phyloP scores from a whole-genome alignment of 345 rosid genomes.

The Gossypium rotundifolium region DNA sequence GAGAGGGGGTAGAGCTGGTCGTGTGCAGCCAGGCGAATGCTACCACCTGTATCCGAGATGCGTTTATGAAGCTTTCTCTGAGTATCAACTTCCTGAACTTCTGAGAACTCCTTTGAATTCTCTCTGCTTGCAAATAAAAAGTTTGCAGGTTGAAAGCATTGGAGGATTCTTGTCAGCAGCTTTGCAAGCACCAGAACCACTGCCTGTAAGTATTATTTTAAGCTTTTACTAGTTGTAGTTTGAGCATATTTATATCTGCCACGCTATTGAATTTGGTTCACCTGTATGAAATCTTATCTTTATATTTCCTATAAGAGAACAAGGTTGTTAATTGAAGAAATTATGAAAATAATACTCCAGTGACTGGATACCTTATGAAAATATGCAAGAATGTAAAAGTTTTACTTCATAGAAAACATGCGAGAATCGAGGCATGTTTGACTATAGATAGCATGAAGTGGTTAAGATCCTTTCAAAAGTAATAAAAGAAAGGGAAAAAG shows the following conservation, averaged over 20 bases:
- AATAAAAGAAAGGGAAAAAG: too few relatives aligned
- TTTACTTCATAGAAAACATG: too few relatives aligned
- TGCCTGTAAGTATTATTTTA: conserved; percentile 65
- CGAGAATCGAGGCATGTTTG: too few relatives aligned
- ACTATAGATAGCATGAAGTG: too few relatives aligned
- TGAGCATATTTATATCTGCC: neutral
- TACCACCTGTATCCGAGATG: conserved; percentile 89
- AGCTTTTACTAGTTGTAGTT: neutral
- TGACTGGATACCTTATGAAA: too few relatives aligned
- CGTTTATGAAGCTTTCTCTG: conserved; percentile 89
- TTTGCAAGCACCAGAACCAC: conserved; percentile 80
- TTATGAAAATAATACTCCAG: too few relatives aligned
- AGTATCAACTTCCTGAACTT: conserved; percentile 98
- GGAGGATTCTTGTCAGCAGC: conserved; percentile 95
- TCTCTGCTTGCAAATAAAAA: conserved; percentile 98
- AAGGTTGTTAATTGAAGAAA: too few relatives aligned
- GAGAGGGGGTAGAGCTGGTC: conserved; percentile 98
- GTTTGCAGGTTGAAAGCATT: conserved; percentile 81
- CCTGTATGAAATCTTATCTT: neutral
- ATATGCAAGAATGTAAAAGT: too few relatives aligned
- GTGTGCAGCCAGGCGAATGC: conserved; percentile 91
- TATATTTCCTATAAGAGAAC: too few relatives aligned
- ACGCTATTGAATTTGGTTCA: neutral
- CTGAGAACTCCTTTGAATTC: conserved; percentile 97
- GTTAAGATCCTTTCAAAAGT: too few relatives aligned